Evolutionary conservation across 345 rosid genomes (phyloP).

Genomic region (Erodium maritimum): DNA sequence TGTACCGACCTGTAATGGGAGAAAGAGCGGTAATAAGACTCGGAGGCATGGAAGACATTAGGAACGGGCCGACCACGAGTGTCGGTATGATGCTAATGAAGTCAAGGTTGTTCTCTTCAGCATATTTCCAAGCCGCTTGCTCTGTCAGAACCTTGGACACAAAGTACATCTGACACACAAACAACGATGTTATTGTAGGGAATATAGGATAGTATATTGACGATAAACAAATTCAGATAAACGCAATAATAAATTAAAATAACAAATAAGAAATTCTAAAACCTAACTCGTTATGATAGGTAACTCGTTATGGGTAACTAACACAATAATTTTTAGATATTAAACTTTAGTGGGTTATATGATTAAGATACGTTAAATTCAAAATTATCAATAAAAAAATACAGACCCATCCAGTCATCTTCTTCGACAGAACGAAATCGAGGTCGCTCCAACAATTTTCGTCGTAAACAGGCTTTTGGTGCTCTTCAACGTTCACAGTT

Average conservation of each 20-base stretch:
- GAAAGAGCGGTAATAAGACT: slow-evolving; percentile 16
- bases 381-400: not conserved
- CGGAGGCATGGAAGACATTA: slow-evolving; percentile 17
- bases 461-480: slow-evolving; percentile 36
- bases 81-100: slow-evolving; percentile 19
- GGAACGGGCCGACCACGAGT: slow-evolving; percentile 23
- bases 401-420: slow-evolving; percentile 95
- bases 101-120: slow-evolving; percentile 19
- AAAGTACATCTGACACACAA: slow-evolving; percentile 15
- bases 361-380: no score
- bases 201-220: no score
- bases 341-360: no score
- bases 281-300: no score
- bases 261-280: no score
- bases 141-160: slow-evolving; percentile 20
- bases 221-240: no score
- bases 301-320: no score
- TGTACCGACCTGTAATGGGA: slow-evolving; percentile 18
- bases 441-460: slow-evolving; percentile 71
- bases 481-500: slow-evolving; percentile 58
- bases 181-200: not conserved
- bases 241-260: no score
- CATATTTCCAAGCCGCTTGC: slow-evolving; percentile 26
- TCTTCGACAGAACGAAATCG: slow-evolving; percentile 40
- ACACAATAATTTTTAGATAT: no score